phyloP scores from a whole-genome alignment of 176 grass and related monocot species.

The Eremochloa ophiuroides region DNA sequence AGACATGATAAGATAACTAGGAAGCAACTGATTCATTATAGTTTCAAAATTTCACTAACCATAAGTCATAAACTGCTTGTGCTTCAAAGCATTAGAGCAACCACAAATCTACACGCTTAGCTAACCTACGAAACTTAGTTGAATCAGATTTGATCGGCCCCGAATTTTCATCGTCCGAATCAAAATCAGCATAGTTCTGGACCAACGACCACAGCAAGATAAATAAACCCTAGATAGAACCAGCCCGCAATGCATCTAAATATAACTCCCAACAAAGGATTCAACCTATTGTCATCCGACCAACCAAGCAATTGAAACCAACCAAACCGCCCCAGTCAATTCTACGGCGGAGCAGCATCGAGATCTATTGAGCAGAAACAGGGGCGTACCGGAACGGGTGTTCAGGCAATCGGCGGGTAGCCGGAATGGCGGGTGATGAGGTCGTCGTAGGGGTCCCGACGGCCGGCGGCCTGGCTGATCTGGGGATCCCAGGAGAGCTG shows the following conservation, averaged over 20 bases:
- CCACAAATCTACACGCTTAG: neutral
- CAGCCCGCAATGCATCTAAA: neutral
- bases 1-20: neutral
- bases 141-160: neutral
- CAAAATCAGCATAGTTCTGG: neutral
- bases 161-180: neutral
- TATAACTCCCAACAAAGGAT: neutral
- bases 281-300: neutral
- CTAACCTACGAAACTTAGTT: neutral
- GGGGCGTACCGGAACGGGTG: neutral
- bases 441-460: slow-evolving; percentile 96
- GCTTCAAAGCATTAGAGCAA: neutral
- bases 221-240: neutral
- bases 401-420: neutral
- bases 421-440: slow-evolving; percentile 46
- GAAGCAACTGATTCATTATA: neutral
- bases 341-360: neutral
- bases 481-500: slow-evolving; percentile 76
- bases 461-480: slow-evolving; percentile 77
- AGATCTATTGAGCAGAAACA: slow-evolving; percentile 18
- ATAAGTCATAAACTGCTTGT: neutral
- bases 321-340: neutral
- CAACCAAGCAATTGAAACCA: neutral
- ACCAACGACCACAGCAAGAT: neutral
- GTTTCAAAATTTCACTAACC: neutral